Percentiles rank a stretch among this genome's conserved stretches.
phyloP scores from a whole-genome alignment of 2,329 filamentous ascomycete species.

The Lachnellula arida region DNA sequence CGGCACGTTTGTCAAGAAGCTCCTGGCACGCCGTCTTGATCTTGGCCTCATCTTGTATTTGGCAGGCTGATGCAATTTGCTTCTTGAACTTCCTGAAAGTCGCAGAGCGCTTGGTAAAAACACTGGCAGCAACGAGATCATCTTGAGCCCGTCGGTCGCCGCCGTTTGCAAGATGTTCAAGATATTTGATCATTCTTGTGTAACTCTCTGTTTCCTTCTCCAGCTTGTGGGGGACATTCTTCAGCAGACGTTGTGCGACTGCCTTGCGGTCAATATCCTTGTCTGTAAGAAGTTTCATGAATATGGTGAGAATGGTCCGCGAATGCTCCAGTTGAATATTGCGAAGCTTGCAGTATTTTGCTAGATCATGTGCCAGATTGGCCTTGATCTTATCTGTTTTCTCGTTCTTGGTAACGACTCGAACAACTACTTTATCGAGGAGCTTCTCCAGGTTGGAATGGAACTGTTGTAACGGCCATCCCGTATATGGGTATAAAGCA shows the following conservation, averaged over 20 bases:
- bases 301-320: slow-evolving; percentile 19
- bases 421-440: slow-evolving; percentile 20
- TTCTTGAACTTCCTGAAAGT: slow-evolving; percentile 17
- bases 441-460: slow-evolving; percentile 20
- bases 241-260: slow-evolving; percentile 13
- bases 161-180: slow-evolving; percentile 13
- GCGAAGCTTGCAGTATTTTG: slow-evolving; percentile 19
- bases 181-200: slow-evolving; percentile 17
- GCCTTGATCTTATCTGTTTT: slow-evolving; percentile 7
- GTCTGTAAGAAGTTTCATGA: slow-evolving; percentile 13
- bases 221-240: slow-evolving; percentile 10
- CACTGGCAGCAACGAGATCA: slow-evolving; percentile 16
- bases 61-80: slow-evolving; percentile 12
- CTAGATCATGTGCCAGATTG: slow-evolving; percentile 7
- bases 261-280: slow-evolving; percentile 7
- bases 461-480: slow-evolving; percentile 20
- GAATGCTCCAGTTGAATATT: slow-evolving; percentile 24
- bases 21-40: slow-evolving; percentile 9
- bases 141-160: slow-evolving; percentile 12
- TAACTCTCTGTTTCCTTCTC: slow-evolving; percentile 16
- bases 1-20: slow-evolving; percentile 11
- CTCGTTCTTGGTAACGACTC: slow-evolving; percentile 21
- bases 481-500: slow-evolving; percentile 19
- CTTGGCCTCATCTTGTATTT: not conserved
- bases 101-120: slow-evolving; percentile 23